Evolutionary conservation across 163 green algal species (phyloP), one percentile per base, ranked within the genome.

Genomic region (Scenedesmus sp.): DNA sequence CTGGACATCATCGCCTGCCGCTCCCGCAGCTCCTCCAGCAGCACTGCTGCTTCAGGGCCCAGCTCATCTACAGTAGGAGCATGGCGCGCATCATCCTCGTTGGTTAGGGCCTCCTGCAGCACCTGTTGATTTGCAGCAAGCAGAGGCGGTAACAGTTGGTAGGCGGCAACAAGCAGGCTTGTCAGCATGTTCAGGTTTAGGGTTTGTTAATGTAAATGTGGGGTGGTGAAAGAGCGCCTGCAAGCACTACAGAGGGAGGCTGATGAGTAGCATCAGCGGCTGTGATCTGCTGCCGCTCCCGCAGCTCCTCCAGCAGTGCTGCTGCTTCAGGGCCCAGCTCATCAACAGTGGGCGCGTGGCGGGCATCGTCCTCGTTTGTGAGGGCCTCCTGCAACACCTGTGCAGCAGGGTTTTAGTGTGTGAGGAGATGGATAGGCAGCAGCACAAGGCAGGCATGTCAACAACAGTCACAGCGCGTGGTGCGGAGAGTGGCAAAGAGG

Each of bases 361-460:
- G 73, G 7, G 83, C 90, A 34, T 93, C 90, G 59, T 93, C 90
- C 46, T 93, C 90, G 82, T 82, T 90, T 2, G 34, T 57, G 34
- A 96, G 91, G 0, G 93, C 94, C 86, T 96, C 94, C 8, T 91
- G 84, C 79, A 97, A 87, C 18, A 96, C 66, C 95, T 96, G 34
- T 46, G 34, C 34, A 46, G 87, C 34, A 46, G 34, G 34, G 34
- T 46, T 46, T 1, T 1, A 46, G 34, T 46, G 34, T 46, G 34
- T 46, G 34, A 46, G 34, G 34, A 46, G 34, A 73, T 87, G 55
- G 9, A 13, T 59, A 52, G 66, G 34, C 34, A 46, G 34, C 34
- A 46, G 34, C 34, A 46, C 34, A 46, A 46, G 34, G 34, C 34
- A 46, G 34, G 34, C 34, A 46, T 46, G 34, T 46, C 34, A 46